Conservation (phyloP, 371 early-diverging fungal species). For the Circinella minor region DNA sequence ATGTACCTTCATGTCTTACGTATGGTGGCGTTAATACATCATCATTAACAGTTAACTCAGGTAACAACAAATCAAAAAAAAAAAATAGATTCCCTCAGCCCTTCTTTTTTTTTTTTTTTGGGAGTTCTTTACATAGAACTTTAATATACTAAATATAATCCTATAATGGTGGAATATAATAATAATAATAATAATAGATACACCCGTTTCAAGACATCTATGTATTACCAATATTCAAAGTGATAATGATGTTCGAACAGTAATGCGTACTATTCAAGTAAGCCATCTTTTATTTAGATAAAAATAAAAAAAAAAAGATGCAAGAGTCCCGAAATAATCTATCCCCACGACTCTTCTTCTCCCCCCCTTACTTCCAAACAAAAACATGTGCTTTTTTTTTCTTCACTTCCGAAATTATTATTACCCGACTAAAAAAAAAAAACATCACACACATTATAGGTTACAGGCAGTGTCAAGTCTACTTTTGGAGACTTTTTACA, state of each 20-base stretch:
- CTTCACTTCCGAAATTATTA: background rate
- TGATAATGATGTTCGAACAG: background rate
- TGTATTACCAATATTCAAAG: background rate
- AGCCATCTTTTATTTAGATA: background rate
- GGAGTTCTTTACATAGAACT: too few relatives aligned
- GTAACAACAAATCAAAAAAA: constrained; percentile 1
- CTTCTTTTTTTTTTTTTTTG: background rate
- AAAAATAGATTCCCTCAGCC: background rate
- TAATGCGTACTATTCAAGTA: background rate
- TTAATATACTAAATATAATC: too few relatives aligned
- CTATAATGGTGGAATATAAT: too few relatives aligned
- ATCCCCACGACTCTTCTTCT: too few relatives aligned
- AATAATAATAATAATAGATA: background rate
- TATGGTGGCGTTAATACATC: background rate
- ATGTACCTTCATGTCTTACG: background rate
- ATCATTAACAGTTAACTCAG: background rate
- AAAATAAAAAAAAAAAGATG: too few relatives aligned
- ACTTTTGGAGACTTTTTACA: constrained; percentile 14
- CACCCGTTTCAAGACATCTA: background rate
- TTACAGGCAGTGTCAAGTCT: constrained; percentile 12
- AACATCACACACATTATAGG: background rate
- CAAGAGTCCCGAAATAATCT: too few relatives aligned
- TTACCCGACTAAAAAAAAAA: background rate
- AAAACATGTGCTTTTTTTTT: background rate
- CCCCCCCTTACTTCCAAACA: background rate